Evolutionary conservation across 2,329 filamentous ascomycete genomes (phyloP), one percentile per base, ranked within the genome.

Genomic region (Trichoderma lentiforme): DNA sequence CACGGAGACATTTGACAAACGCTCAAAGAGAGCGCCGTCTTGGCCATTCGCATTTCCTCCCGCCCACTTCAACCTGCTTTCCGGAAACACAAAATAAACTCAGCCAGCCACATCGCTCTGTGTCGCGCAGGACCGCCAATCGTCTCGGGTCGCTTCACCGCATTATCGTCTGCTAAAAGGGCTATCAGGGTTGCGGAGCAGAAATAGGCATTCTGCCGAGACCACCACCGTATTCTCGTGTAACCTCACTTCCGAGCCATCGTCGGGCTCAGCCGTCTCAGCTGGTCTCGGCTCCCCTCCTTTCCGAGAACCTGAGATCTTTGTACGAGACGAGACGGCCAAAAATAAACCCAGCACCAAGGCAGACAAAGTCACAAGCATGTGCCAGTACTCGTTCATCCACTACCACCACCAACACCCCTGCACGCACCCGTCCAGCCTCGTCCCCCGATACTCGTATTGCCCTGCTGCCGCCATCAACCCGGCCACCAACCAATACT

Each of bases 351-450:
- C 7, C 39, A 43, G 7, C n/a, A 43, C 39, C 39, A 43, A 43
- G 39, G 30, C n/a, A 30, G 47, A 66, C n/a, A 66, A 65, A 56
- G 47, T 30, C 39, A 24, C 43, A 68, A 68, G 58, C 53, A 88
- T 88, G 86, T 88, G 86, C 75, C 83, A 80, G 73, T 84, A 83
- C 78, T 84, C 85, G 73, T 85, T 85, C 75, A 80, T 86, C 56
- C 86, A 88, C 75, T 83, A 86, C 76, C 86, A 88, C 76, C 86
- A 86, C 74, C 75, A 83, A 34, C 76, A 80, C 28, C 83, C 84
- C 6, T 87, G 85, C 74, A 74, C 74, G 18, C 81, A 81, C 8
- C 79, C 80, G 32, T 78, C 85, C 66, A 81, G 83, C 70, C 83
- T 83, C 72, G 77, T 78, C 12, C 76, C 82, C 47, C 81, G 84